These are phyloP conservation scores for Microbotryum saponariae DNA, from an alignment of 1,284 basidiomycete species.

Conservation along the genomic window DNA sequence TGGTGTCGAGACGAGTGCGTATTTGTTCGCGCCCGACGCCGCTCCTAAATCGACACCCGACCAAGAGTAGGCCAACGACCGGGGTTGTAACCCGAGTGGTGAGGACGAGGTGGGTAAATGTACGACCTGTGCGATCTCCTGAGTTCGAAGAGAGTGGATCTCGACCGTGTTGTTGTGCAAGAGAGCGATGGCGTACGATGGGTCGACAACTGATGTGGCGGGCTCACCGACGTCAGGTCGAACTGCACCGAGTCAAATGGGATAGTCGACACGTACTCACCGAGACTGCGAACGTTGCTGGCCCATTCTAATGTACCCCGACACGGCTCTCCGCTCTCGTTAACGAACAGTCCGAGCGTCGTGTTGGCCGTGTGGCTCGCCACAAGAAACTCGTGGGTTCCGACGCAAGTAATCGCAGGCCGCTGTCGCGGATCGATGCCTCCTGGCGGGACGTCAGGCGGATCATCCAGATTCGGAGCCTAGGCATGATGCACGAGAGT, in stretches of 20 bases:
- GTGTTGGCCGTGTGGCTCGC: conserved; percentile 39
- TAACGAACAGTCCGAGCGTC: conserved; percentile 77
- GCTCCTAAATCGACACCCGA: conserved; percentile 14
- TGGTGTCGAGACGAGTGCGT: conserved; percentile 33
- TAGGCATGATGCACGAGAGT: conserved; percentile 37
- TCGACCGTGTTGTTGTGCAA: conserved; percentile 69
- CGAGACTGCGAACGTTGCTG: conserved; percentile 63
- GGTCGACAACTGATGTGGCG: conserved; percentile 59
- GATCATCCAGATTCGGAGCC: conserved; percentile 29
- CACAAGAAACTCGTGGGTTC: conserved; percentile 61
- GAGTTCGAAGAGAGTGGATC: conserved; percentile 69
- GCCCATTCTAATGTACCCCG: conserved; percentile 80
- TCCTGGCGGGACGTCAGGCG: background rate
- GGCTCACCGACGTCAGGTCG: background rate
- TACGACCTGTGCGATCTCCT: conserved; percentile 64
- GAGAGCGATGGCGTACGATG: conserved; percentile 68
- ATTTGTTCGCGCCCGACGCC: conserved; percentile 19
- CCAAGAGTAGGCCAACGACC: conserved; percentile 26
- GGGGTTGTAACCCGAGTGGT: conserved; percentile 38
- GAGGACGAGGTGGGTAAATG: conserved; percentile 47
- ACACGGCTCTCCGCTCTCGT: conserved; percentile 72
- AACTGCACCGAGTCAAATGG: conserved; percentile 23
- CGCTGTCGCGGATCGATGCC: conserved; percentile 48
- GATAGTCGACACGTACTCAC: conserved; percentile 46
- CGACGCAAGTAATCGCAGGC: conserved; percentile 66